Percentiles rank a stretch among this genome's conserved stretches.
Evolutionary conservation across 495 filamentous ascomycete species (phyloP).

Genomic region (Mycothermus thermophilus): DNA sequence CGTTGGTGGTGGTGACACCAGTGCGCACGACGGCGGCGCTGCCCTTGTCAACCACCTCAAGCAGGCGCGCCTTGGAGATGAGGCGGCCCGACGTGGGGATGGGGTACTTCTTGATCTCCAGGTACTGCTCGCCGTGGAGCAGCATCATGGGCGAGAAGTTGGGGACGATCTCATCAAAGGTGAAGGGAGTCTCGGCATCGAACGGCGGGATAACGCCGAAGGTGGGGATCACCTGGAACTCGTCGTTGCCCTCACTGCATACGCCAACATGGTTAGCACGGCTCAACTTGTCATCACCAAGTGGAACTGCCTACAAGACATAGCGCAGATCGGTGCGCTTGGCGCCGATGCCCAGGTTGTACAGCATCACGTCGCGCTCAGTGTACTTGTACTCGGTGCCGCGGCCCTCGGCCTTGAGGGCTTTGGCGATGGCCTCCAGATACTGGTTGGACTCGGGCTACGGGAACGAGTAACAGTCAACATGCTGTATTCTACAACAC

Average conservation of each 20-base stretch:
- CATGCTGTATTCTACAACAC: too few species aligned
- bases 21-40: constrained; percentile 73
- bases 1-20: constrained; percentile 61
- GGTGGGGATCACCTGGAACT: constrained; percentile 86
- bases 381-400: constrained; percentile 72
- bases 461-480: too few species aligned
- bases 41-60: constrained; percentile 95
- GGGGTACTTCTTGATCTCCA: constrained; percentile 87
- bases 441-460: constrained; percentile 30
- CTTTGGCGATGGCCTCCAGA: constrained; percentile 61
- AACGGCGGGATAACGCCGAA: constrained; percentile 93
- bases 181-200: constrained; percentile 68
- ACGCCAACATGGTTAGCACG: too few species aligned
- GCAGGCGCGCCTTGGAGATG: constrained; percentile 67
- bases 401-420: constrained; percentile 53
- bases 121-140: constrained; percentile 96
- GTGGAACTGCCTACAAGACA: constrained; percentile 52
- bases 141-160: constrained; percentile 99
- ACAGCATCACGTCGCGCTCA: constrained; percentile 81
- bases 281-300: too few species aligned
- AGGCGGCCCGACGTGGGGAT: constrained; percentile 79
- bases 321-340: constrained; percentile 81
- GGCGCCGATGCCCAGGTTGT: constrained; percentile 90
- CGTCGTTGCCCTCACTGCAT: constrained; percentile 63
- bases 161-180: constrained; percentile 69